Base-by-base conservation (phyloP, 768 basidiomycete species). In the Asterophora lycoperdoides region DNA sequence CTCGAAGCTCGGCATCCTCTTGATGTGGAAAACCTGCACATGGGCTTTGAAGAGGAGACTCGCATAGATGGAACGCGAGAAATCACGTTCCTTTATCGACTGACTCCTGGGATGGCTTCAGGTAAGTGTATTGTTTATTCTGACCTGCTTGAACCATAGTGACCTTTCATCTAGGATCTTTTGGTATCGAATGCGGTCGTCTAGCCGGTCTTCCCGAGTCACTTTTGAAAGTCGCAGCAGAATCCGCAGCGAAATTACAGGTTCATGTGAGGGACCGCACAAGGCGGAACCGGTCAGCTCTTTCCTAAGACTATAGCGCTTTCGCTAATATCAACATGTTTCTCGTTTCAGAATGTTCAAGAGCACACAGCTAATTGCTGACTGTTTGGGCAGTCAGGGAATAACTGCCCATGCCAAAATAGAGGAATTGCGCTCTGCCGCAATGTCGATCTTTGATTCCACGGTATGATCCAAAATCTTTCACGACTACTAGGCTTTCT, bases 101-200 rank as follows among this genome's bases (percentile, higher is more conserved):
- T 97, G 17, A 76, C 78, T 0, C 66, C 71, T 6, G 93, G 93
- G 9, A 70, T 92, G 30, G 86, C 91, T 3, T 71, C 76, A 54
- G 80, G 81, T 67, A 36, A 46, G 51, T 32, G 2, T 4, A 39
- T 18, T 23, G 9, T 32, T 17, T 17, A 14, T 32, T 41, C 18
- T 5, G 4, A 30, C 26, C 2, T 7, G 29, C 4, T 28, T 28
- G 20, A 2, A 8, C 15, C 26, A 3, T 32, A 14, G 39, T 30
- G 18, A 30, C 4, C 7, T 15, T 40, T 18, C 30, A 13, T 9
- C 46, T 28, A 73, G 86, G 86, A 59, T 93, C 90, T 0, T 97
- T 93, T 61, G 93, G 93, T 9, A 83, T 96, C 8, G 93, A 95
- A 71, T 95, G 93, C 63, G 93, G 84, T 7, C 79, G 91, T 37